Conservation (phyloP, 345 rosid genomes). For the Rubroshorea leprosula region DNA sequence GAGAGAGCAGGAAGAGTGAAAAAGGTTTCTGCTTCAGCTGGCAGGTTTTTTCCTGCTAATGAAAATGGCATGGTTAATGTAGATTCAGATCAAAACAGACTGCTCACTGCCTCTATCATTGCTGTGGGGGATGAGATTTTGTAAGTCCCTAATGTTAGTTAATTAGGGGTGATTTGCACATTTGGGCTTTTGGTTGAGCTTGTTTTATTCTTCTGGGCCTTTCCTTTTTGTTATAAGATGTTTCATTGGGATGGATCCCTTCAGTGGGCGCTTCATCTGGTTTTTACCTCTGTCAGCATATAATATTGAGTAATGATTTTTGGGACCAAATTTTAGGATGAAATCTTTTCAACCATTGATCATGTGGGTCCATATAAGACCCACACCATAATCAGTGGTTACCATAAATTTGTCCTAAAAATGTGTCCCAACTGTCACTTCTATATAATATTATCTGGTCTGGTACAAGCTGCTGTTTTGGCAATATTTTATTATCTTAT, state of each 20-base stretch:
- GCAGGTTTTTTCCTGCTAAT: constrained; percentile 15
- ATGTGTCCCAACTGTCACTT: too few species aligned
- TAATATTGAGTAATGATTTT: too few species aligned
- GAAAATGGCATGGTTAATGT: constrained; percentile 36
- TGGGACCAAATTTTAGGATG: too few species aligned
- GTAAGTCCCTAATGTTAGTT: constrained; percentile 88
- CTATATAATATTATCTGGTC: too few species aligned
- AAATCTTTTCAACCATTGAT: too few species aligned
- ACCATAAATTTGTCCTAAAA: too few species aligned
- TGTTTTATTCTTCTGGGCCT: not conserved
- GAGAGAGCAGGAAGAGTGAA: constrained; percentile 98
- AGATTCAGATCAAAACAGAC: constrained; percentile 38
- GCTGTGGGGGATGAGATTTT: constrained; percentile 97
- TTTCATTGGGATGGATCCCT: not conserved
- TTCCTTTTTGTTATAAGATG: not conserved
- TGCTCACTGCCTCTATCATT: constrained; percentile 57
- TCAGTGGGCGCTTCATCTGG: not conserved
- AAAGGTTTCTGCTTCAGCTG: constrained; percentile 32
- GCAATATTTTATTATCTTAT: too few species aligned
- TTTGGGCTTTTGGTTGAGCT: not conserved
- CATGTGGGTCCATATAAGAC: too few species aligned
- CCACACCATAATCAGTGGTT: too few species aligned
- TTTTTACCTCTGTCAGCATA: not conserved
- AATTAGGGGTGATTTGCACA: too few species aligned
- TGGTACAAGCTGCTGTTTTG: too few species aligned